A percentile compares a stretch with the other conserved stretches of the same genome.
phyloP scores from a whole-genome alignment of 139 green algal species.

The Dunaliella sp. region DNA sequence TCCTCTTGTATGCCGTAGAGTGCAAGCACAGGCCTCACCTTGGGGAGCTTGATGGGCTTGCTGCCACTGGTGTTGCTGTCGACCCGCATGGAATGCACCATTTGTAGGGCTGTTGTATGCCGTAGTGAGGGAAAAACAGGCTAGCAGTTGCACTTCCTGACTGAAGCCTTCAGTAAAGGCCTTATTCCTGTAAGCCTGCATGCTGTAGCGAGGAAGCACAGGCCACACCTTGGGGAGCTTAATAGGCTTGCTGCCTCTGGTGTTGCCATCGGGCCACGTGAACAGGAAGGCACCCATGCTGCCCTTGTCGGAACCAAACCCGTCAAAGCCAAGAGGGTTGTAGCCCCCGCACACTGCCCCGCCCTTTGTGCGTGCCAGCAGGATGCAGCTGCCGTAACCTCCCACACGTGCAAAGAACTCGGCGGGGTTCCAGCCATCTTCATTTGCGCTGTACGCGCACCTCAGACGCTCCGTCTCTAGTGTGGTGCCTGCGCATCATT shows the following conservation, averaged over 20 bases:
- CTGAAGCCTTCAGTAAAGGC: no score
- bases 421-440: constrained; percentile 31
- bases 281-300: constrained; percentile 29
- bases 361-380: constrained; percentile 20
- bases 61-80: no score
- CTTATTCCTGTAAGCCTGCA: no score
- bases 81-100: no score
- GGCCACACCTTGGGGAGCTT: constrained; percentile 27
- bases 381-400: constrained; percentile 28
- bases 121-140: no score
- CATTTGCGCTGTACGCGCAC: constrained; percentile 29
- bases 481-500: constrained; percentile 32
- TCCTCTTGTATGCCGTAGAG: no score
- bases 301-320: constrained; percentile 18
- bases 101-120: no score
- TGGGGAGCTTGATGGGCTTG: no score
- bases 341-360: constrained; percentile 38
- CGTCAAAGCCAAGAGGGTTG: constrained; percentile 21
- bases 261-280: constrained; percentile 21
- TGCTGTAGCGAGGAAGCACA: no score
- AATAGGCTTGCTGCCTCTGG: constrained; percentile 4
- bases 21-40: no score
- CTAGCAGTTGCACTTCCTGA: no score
- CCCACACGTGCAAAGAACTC: constrained; percentile 30
- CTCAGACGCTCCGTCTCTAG: constrained; percentile 29